phyloP scores from a whole-genome alignment of 164 flowering plant species.

The Magnolia changhungtana region DNA sequence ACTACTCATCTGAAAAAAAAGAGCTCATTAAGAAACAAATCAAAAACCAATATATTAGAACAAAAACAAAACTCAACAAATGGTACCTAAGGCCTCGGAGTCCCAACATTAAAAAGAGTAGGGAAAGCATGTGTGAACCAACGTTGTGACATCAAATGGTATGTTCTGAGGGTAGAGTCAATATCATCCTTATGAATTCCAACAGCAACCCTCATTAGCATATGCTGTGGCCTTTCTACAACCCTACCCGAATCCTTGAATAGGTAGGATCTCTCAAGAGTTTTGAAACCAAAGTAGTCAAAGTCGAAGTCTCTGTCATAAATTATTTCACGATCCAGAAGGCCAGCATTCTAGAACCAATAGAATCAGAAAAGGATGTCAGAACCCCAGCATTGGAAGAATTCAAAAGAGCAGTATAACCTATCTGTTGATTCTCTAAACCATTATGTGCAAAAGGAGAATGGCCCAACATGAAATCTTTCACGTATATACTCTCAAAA shows the following conservation, averaged over 20 bases:
- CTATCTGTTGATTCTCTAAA: background rate
- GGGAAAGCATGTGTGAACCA: constrained; percentile 99
- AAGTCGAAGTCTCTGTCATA: too few species aligned
- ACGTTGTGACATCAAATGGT: constrained; percentile 95
- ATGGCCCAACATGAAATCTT: too few species aligned
- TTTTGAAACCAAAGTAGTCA: too few species aligned
- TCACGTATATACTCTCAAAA: too few species aligned
- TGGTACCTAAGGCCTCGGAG: constrained; percentile 94
- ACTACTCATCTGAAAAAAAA: constrained; percentile 71
- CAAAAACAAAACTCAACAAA: background rate
- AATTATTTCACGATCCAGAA: too few species aligned
- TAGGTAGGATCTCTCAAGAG: too few species aligned
- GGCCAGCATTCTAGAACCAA: constrained; percentile 31
- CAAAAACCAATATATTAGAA: background rate
- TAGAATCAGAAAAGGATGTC: constrained; percentile 47
- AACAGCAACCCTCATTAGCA: constrained; percentile 98
- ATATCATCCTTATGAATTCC: constrained; percentile 97
- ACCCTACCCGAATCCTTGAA: constrained; percentile 80
- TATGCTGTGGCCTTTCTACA: constrained; percentile 97
- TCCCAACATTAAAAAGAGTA: constrained; percentile 94
- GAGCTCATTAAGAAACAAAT: background rate
- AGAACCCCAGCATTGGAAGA: background rate
- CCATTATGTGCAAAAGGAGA: too few species aligned
- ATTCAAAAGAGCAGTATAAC: background rate
- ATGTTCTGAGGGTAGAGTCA: constrained; percentile 81